A percentile compares a stretch with the other conserved stretches of the same genome.
Evolutionary conservation across 2,329 filamentous ascomycete species (phyloP).

Genomic region (Sporothrix globosa): DNA sequence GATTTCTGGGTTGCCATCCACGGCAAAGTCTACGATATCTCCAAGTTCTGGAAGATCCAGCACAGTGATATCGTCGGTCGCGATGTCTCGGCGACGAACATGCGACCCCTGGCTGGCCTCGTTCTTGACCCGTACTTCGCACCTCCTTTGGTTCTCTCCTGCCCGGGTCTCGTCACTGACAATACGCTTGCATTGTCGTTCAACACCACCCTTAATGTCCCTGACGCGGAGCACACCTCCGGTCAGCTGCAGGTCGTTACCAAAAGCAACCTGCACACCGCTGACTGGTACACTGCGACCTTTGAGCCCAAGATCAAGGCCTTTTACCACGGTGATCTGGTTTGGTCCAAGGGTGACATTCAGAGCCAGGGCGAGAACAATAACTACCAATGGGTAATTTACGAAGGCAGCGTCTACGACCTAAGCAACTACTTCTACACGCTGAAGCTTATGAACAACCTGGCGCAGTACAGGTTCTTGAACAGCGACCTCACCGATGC

Average conservation of each 20-base stretch:
- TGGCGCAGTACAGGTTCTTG: constrained; percentile 69
- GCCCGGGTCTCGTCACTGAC: constrained; percentile 69
- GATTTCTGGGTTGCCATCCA: constrained; percentile 88
- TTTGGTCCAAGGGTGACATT: constrained; percentile 66
- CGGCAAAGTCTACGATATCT: constrained; percentile 89
- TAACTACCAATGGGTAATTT: constrained; percentile 76
- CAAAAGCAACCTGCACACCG: constrained; percentile 60
- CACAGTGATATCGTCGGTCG: constrained; percentile 75
- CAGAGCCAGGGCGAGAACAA: constrained; percentile 66
- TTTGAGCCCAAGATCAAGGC: constrained; percentile 82
- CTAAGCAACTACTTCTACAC: constrained; percentile 91
- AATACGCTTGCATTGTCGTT: constrained; percentile 59
- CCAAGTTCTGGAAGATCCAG: constrained; percentile 80
- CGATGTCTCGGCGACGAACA: constrained; percentile 60
- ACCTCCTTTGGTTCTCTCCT: constrained; percentile 74
- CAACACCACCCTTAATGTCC: constrained; percentile 65
- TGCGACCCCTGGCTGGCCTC: constrained; percentile 77
- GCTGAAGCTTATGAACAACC: constrained; percentile 59
- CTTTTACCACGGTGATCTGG: constrained; percentile 85
- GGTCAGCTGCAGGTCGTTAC: constrained; percentile 63
- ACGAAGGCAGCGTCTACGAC: constrained; percentile 79
- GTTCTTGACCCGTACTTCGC: constrained; percentile 86
- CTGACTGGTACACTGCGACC: constrained; percentile 73
- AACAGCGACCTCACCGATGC: constrained; percentile 67
- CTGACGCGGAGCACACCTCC: constrained; percentile 68